A percentile compares a stretch with the other conserved stretches of the same genome.
These are phyloP conservation scores for Mucor piriformis DNA, from an alignment of 371 early-diverging fungal genomes.

Conservation along the genomic window DNA sequence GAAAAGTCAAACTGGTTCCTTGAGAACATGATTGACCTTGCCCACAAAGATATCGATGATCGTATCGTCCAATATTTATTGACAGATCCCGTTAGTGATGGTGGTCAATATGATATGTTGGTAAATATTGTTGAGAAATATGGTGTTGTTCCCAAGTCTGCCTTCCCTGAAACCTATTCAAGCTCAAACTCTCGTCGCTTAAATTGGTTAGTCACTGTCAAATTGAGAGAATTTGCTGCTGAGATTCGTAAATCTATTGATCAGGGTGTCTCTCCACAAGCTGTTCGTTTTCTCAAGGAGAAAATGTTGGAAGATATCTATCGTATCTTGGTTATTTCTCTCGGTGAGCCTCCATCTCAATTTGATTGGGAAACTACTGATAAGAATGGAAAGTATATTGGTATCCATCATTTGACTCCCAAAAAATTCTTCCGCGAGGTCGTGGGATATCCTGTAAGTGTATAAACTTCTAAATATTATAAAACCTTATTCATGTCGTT, in stretches of 20 bases:
- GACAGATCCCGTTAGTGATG: constrained; percentile 60
- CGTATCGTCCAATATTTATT: constrained; percentile 76
- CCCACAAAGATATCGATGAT: constrained; percentile 64
- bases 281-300: constrained; percentile 53
- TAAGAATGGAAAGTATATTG: constrained; percentile 71
- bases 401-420: constrained; percentile 65
- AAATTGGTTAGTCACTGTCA: constrained; percentile 66
- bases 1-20: constrained; percentile 85
- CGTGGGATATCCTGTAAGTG: constrained; percentile 59
- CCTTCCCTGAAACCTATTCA: constrained; percentile 73
- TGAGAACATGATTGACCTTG: constrained; percentile 74
- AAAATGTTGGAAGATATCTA: constrained; percentile 72
- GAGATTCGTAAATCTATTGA: constrained; percentile 56
- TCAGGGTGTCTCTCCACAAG: constrained; percentile 43
- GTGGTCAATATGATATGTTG: constrained; percentile 85
- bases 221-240: constrained; percentile 73
- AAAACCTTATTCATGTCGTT: background rate
- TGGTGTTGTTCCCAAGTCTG: constrained; percentile 75
- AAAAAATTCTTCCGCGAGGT: constrained; percentile 66
- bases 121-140: constrained; percentile 78
- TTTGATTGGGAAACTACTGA: constrained; percentile 75
- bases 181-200: constrained; percentile 68
- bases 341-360: constrained; percentile 75
- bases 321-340: constrained; percentile 68
- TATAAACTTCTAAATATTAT: background rate